phyloP scores from a whole-genome alignment of 345 rosid genomes.

The Citrus inodora region DNA sequence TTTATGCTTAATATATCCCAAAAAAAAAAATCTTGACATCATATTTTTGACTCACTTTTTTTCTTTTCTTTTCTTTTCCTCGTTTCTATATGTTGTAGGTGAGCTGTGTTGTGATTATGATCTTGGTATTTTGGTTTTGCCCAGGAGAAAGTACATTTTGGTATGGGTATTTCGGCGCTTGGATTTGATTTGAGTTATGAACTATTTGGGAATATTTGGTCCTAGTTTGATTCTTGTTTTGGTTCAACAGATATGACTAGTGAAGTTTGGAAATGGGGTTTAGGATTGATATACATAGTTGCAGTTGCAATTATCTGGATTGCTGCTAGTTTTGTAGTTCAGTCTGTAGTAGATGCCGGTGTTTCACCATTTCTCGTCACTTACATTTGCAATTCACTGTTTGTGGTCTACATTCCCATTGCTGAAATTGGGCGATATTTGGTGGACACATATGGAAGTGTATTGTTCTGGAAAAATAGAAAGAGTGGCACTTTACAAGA shows the following conservation, averaged over 20 bases:
- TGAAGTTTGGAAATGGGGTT: conserved; percentile 69
- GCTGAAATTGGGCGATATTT: conserved; percentile 66
- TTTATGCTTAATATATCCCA: neutral
- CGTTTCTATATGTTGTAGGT: neutral
- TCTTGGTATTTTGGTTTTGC: neutral
- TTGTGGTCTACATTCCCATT: conserved; percentile 74
- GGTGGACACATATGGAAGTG: conserved; percentile 66
- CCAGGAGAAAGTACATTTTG: neutral
- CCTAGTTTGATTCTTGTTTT: conserved; percentile 11
- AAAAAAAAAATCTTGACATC: neutral
- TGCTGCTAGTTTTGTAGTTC: conserved; percentile 92
- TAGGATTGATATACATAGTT: conserved; percentile 71
- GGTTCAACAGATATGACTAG: conserved; percentile 39
- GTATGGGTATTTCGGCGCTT: neutral
- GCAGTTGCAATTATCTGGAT: conserved; percentile 92
- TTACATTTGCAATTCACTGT: conserved; percentile 89
- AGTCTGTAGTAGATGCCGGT: conserved; percentile 83
- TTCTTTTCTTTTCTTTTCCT: neutral
- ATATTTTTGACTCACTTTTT: neutral
- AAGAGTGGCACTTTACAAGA: conserved; percentile 34
- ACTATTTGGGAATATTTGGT: conserved; percentile 11
- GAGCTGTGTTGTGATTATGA: neutral
- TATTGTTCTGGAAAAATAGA: conserved; percentile 62
- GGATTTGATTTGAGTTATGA: conserved; percentile 11
- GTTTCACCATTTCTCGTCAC: conserved; percentile 92